Conservation (phyloP, 2,329 filamentous ascomycete species). For the Tricladium varicosporioides region DNA sequence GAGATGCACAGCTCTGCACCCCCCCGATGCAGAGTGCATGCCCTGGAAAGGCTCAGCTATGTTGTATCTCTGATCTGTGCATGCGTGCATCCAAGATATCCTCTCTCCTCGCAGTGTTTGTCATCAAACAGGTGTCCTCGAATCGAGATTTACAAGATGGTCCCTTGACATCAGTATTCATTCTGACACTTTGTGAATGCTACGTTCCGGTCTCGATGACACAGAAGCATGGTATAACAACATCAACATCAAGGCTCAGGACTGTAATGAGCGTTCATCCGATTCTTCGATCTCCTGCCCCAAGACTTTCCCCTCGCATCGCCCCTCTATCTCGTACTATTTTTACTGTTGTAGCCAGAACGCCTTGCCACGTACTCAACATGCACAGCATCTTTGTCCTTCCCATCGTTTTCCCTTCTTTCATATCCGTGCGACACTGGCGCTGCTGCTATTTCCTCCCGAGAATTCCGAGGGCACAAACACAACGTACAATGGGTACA, state of each 20-base stretch:
- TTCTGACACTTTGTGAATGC: too few species aligned
- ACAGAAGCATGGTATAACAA: too few species aligned
- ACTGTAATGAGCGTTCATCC: background rate
- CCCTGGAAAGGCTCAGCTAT: background rate
- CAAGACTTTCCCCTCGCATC: background rate
- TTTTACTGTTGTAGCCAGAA: background rate
- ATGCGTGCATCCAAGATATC: background rate
- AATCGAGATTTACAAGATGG: background rate
- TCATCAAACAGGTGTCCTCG: background rate
- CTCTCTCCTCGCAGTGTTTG: background rate
- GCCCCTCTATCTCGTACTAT: background rate
- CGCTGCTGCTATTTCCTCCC: background rate
- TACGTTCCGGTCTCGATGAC: background rate
- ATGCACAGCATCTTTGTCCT: constrained; percentile 3
- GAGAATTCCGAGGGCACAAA: background rate
- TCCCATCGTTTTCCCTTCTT: background rate
- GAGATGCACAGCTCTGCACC: background rate
- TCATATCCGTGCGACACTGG: background rate
- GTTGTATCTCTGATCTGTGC: background rate
- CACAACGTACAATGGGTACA: background rate
- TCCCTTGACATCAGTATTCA: background rate
- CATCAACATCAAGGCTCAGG: too few species aligned
- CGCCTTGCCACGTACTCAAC: background rate
- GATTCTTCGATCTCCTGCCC: background rate
- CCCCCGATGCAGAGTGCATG: background rate